Base-by-base conservation (phyloP, 1,284 basidiomycete genomes). In the Trametes hirsuta region DNA sequence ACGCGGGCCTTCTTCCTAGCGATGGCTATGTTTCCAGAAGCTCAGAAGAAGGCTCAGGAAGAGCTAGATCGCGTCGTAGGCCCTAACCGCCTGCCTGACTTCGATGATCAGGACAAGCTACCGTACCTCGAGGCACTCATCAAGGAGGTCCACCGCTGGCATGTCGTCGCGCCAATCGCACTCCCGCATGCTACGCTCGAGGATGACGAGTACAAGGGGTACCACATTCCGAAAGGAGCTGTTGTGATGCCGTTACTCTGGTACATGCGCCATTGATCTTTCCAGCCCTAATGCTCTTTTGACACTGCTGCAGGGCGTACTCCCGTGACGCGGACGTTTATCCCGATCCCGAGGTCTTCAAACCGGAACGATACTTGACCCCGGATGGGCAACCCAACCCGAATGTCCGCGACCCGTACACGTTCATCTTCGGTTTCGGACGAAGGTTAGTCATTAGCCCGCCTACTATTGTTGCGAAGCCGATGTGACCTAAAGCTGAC, bases 141-240 rank as follows among this genome's bases (percentile, higher is more conserved):
- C 12, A 70, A 73, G 45, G 76, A 77, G 63, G 58, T 70, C 1
- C 41, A 75, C 40, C 64, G 74, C 18, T 76, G 75, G 75, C 48
- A 60, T 21, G 45, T 56, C n/a, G 54, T 63, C 15, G 36, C 49
- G 1, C 65, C 66, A 1, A 24, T 63, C 12, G 69, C 61, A 3
- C 12, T 63, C 18, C 44, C 45, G 5, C 62, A 58, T 25, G 36
- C 42, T 21, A 36, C 47, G 4, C 42, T 58, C 14, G 51, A 59
- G 22, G 62, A 60, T 24, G 58, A 58, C 36, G 53, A 57, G 9
- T 63, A 60, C 25, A 34, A 57, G 1, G 58, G 62, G 4, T 55
- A 45, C 45, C 46, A 48, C 14, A 59, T 62, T 18, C 61, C 56
- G 10, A 37, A 39, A 5, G 53, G 56, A 14, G 30, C 61, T 6